Conservation (phyloP, 2,329 filamentous ascomycete species). For the Penicillium sp. region DNA sequence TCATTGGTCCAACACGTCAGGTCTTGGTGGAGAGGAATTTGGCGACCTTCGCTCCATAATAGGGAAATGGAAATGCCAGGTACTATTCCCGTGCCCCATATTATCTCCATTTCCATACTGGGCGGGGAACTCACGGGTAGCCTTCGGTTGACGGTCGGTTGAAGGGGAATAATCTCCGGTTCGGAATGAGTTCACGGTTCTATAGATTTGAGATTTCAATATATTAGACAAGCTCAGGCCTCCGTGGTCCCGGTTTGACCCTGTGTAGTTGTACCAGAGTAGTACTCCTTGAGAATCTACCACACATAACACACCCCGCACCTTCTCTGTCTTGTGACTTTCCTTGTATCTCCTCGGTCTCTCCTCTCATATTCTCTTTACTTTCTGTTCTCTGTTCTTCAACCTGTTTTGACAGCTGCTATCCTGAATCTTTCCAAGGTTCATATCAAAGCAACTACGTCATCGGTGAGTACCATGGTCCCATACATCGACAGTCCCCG, state of each 20-base stretch:
- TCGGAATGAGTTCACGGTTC: conserved; percentile 3
- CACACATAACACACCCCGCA: conserved; percentile 9
- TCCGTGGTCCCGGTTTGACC: background rate
- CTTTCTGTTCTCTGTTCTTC: background rate
- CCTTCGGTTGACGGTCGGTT: conserved; percentile 5
- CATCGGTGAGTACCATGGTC: conserved; percentile 19
- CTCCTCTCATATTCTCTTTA: background rate
- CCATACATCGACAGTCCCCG: conserved; percentile 1
- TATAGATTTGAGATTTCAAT: background rate
- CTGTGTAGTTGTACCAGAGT: background rate
- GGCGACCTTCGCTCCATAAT: background rate
- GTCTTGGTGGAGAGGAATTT: background rate
- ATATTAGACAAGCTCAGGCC: conserved; percentile 16
- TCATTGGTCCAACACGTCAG: conserved; percentile 8
- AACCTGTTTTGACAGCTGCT: background rate
- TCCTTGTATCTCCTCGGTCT: background rate
- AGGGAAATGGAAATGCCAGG: conserved; percentile 3
- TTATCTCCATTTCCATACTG: background rate
- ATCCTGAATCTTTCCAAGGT: background rate
- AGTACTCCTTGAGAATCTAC: background rate
- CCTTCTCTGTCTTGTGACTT: conserved; percentile 20
- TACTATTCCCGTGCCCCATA: background rate
- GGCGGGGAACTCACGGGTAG: background rate
- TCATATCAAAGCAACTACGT: conserved; percentile 10
- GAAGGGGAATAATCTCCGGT: conserved; percentile 1